phyloP scores from a whole-genome alignment of 768 basidiomycete species.

The Coprinopsis sp. region DNA sequence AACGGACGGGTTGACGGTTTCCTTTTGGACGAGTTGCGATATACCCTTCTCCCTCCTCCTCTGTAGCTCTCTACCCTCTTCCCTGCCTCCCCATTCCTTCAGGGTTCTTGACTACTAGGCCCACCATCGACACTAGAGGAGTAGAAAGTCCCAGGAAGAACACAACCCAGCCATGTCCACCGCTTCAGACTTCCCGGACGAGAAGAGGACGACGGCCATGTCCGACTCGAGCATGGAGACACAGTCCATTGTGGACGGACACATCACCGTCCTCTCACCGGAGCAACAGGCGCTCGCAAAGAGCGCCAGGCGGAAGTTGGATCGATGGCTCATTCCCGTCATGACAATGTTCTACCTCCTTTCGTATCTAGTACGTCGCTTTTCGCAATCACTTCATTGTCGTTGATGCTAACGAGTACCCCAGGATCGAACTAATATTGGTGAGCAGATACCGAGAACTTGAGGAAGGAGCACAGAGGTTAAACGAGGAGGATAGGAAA shows the following conservation, averaged over 20 bases:
- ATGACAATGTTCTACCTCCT: conserved; percentile 36
- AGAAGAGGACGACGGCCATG: background rate
- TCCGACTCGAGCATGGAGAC: background rate
- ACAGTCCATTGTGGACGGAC: background rate
- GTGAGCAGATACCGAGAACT: conserved; percentile 12
- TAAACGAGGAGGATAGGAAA: conserved; percentile 27
- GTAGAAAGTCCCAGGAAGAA: too few relatives aligned
- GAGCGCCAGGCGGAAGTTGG: conserved; percentile 25
- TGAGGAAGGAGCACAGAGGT: background rate
- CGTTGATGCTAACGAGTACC: background rate
- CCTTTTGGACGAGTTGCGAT: too few relatives aligned
- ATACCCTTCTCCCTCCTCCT: too few relatives aligned
- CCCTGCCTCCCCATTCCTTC: too few relatives aligned
- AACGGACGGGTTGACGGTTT: too few relatives aligned
- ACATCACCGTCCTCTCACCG: background rate
- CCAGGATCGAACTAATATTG: conserved; percentile 35
- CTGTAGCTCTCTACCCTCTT: too few relatives aligned
- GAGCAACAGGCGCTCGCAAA: conserved; percentile 4
- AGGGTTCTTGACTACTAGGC: too few relatives aligned
- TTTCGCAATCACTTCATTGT: background rate
- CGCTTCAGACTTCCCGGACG: background rate
- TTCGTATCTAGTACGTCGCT: conserved; percentile 28
- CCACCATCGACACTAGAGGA: too few relatives aligned
- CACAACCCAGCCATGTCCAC: too few relatives aligned
- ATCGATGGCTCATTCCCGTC: conserved; percentile 29